Evolutionary conservation across 495 filamentous ascomycete species (phyloP), one percentile per base, ranked within the genome.

Genomic region (Paragyromitra xinjiangensis): DNA sequence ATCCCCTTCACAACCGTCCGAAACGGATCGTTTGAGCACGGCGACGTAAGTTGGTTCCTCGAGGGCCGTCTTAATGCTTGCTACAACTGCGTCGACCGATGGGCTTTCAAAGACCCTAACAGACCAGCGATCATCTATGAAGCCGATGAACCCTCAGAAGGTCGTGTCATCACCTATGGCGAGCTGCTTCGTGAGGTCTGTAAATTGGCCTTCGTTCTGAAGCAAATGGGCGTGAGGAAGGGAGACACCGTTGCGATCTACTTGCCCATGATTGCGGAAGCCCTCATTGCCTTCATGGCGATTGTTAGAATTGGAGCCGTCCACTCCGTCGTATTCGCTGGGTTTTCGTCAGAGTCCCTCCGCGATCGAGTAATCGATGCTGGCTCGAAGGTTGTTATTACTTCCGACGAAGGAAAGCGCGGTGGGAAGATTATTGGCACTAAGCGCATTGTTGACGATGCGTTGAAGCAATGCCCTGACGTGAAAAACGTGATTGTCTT

Each of bases 361-460:
- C 92, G 94, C 69, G 95, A 99, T 84, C 95, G 95, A 84, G 94
- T 98, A 71, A 85, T 95, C 51, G 95, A 99, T 83, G 95, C 92
- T 65, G 84, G 92, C 62, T 94, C 91, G 81, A 95, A 90, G 84
- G 92, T 98, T 45, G 92, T 98, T 83, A 97, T 99, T 81, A 98
- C 96, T 45, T 91, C 93, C 22, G 95, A 98, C 83, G 96, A 98
- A 88, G 96, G 95, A 79, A 97, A 95, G 88, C 92, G 96, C 80
- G 95, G 96, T 82, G 95, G 95, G 72, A 99, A 98, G 88, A 85
- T 97, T 77, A 98, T 99, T 81, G 94, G 94, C 64, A 98, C 96
- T 70, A 98, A 99, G 90, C 95, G 95, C 87, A 98, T 99, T 83
- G 95, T 98, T 68, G 95, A 99, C 81, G 96, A 98, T 84, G 95